Evolutionary conservation across 2,329 filamentous ascomycete species (phyloP).

Genomic region (Neobulgaria alba): DNA sequence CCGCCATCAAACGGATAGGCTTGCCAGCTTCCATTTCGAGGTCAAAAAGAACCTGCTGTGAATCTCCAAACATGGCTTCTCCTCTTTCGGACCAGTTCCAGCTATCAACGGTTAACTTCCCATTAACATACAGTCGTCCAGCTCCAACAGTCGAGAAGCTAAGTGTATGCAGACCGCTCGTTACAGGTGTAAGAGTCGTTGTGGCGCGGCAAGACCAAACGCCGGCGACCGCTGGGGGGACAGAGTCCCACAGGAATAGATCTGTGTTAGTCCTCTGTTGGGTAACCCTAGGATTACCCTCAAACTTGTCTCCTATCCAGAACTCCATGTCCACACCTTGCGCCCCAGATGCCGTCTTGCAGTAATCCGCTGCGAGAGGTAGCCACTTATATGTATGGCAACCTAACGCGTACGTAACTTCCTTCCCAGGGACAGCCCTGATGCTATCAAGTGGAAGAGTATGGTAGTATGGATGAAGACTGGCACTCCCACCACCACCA

Average conservation of each 20-base stretch:
- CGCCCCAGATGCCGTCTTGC: conserved; percentile 46
- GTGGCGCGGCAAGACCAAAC: conserved; percentile 47
- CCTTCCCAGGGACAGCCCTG: conserved; percentile 41
- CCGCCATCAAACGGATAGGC: conserved; percentile 51
- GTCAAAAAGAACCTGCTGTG: conserved; percentile 53
- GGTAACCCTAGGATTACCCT: conserved; percentile 45
- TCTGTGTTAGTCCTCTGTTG: conserved; percentile 56
- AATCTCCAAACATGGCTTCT: conserved; percentile 64
- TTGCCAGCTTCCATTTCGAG: conserved; percentile 50
- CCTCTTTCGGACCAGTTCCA: conserved; percentile 64
- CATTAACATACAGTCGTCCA: conserved; percentile 52
- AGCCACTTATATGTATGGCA: conserved; percentile 59
- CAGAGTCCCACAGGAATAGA: conserved; percentile 63
- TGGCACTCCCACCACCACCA: conserved; percentile 60
- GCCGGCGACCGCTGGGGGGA: conserved; percentile 50
- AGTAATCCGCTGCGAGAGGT: conserved; percentile 51
- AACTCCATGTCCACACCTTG: conserved; percentile 57
- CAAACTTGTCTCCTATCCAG: conserved; percentile 54
- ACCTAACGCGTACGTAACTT: conserved; percentile 51
- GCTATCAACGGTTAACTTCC: conserved; percentile 50
- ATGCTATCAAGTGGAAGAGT: conserved; percentile 58
- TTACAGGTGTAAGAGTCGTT: conserved; percentile 48
- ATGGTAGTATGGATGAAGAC: conserved; percentile 60
- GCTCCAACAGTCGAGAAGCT: conserved; percentile 62
- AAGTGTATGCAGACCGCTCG: conserved; percentile 54